phyloP scores from a whole-genome alignment of 1,284 basidiomycete genomes.

The Ceratobasidium sp. region DNA sequence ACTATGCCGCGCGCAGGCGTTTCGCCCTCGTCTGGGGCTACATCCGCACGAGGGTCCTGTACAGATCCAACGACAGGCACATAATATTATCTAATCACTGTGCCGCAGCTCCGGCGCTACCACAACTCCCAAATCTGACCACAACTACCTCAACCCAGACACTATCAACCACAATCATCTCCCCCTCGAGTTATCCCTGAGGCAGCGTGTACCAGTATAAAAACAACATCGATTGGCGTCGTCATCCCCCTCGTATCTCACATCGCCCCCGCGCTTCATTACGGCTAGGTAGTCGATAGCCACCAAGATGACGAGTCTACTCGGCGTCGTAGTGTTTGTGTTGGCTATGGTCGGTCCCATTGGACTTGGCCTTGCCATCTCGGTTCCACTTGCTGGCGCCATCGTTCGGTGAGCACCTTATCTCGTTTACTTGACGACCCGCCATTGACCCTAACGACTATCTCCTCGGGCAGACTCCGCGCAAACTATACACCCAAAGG shows the following conservation, averaged over 20 bases:
- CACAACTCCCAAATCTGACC: not conserved
- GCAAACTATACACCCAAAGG: slow-evolving; percentile 64
- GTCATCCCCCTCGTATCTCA: not conserved
- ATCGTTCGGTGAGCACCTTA: slow-evolving; percentile 50
- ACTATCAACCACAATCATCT: not conserved
- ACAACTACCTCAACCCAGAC: not conserved
- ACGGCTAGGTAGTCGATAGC: not conserved
- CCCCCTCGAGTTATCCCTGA: not conserved
- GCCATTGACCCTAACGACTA: not conserved
- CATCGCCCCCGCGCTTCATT: not conserved
- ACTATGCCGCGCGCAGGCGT: too few species aligned
- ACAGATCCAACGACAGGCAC: not conserved
- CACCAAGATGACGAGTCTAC: slow-evolving; percentile 43
- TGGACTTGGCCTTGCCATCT: slow-evolving; percentile 53
- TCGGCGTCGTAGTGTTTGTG: slow-evolving; percentile 54
- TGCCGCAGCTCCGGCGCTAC: not conserved
- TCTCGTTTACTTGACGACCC: not conserved
- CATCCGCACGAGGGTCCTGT: too few species aligned
- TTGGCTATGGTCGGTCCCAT: slow-evolving; percentile 54
- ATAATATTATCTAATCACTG: slow-evolving; percentile 3
- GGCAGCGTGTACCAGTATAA: not conserved
- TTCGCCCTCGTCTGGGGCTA: too few species aligned
- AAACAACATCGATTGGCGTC: not conserved
- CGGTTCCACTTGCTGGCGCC: slow-evolving; percentile 57
- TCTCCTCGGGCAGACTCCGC: slow-evolving; percentile 52